These are phyloP conservation scores for Aspergillus nomiae DNA, from an alignment of 2,329 filamentous ascomycete species.

Conservation along the genomic window DNA sequence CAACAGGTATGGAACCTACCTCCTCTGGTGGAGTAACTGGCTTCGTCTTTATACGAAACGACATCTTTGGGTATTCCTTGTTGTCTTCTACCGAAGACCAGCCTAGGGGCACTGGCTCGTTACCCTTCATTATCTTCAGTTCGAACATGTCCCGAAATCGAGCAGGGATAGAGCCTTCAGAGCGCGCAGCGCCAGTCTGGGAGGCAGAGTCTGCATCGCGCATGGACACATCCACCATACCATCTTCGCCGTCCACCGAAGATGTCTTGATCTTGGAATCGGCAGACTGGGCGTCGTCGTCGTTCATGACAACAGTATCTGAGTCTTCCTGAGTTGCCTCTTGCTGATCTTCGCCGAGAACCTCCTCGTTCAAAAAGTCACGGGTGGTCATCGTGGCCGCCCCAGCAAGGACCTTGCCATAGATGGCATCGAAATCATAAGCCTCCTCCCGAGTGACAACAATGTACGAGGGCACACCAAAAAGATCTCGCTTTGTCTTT, in stretches of 20 bases:
- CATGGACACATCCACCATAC: conserved; percentile 88
- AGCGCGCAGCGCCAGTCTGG: conserved; percentile 29
- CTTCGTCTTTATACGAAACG: conserved; percentile 46
- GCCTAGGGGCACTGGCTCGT: conserved; percentile 67
- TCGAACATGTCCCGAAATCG: conserved; percentile 74
- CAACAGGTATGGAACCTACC: conserved; percentile 10
- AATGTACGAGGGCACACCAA: conserved; percentile 62
- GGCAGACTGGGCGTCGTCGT: conserved; percentile 64
- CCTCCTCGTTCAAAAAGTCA: conserved; percentile 59
- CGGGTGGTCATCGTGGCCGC: conserved; percentile 75
- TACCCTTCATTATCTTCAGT: conserved; percentile 65
- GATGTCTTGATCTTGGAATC: conserved; percentile 72
- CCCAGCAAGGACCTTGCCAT: conserved; percentile 76
- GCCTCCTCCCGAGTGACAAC: conserved; percentile 74
- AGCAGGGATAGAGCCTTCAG: conserved; percentile 61
- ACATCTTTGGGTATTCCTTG: conserved; percentile 59
- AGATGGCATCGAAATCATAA: conserved; percentile 68
- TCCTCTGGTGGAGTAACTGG: conserved; percentile 17
- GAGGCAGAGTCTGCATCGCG: conserved; percentile 54
- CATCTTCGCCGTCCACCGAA: conserved; percentile 86
- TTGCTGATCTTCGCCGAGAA: conserved; percentile 52
- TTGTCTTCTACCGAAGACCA: conserved; percentile 65
- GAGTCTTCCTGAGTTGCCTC: conserved; percentile 58
- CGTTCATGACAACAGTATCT: conserved; percentile 67
- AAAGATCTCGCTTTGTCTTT: conserved; percentile 33